Conservation (phyloP, 2,329 filamentous ascomycete genomes). For the Exserohilum rostratum region DNA sequence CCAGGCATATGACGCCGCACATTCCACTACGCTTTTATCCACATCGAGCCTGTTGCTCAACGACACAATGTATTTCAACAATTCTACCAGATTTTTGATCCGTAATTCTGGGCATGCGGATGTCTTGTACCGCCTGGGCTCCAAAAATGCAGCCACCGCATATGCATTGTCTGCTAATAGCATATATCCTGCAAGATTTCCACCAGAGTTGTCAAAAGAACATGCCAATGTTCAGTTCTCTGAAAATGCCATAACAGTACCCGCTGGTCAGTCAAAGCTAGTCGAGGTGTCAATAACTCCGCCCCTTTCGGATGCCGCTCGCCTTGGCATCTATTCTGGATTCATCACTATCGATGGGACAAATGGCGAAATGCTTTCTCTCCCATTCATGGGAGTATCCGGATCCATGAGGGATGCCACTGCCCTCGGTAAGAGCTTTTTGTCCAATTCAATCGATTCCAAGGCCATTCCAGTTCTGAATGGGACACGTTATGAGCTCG, state of each 20-base stretch:
- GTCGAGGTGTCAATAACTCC: not conserved
- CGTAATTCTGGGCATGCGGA: not conserved
- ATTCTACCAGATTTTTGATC: not conserved
- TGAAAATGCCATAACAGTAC: not conserved
- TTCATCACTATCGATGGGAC: not conserved
- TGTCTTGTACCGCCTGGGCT: not conserved
- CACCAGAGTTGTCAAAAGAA: too few relatives aligned
- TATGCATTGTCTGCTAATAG: not conserved
- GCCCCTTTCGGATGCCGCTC: not conserved
- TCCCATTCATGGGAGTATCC: not conserved
- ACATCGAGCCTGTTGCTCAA: not conserved
- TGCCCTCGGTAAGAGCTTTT: not conserved
- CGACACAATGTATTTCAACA: not conserved
- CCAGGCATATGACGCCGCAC: not conserved
- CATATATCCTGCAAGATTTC: not conserved
- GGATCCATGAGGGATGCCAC: not conserved
- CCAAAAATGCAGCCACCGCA: not conserved
- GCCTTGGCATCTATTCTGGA: not conserved
- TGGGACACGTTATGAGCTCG: not conserved
- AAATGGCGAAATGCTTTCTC: not conserved
- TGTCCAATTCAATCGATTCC: not conserved
- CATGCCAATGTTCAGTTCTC: too few relatives aligned
- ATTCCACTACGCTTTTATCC: not conserved
- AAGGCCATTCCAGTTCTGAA: not conserved
- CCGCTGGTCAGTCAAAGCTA: not conserved